A percentile compares a stretch with the other conserved stretches of the same genome.
phyloP scores from a whole-genome alignment of 116 monocot species.

The Posidonia oceanica region DNA sequence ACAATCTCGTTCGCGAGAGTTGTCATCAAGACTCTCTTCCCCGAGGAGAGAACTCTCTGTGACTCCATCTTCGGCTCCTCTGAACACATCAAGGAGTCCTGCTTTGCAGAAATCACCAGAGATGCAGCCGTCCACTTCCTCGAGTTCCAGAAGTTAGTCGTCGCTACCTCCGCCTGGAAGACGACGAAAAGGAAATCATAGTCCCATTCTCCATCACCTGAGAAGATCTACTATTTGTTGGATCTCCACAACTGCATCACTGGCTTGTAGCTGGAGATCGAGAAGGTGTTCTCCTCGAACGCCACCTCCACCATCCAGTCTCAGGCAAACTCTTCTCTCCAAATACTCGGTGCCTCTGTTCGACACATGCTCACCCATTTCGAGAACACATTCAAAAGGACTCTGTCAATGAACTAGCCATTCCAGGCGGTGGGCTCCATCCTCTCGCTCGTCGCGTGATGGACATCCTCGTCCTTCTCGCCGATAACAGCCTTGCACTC shows the following conservation, averaged over 20 bases:
- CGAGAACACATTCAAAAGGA: constrained; percentile 45
- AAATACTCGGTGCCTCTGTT: constrained; percentile 28
- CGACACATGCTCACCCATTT: constrained; percentile 33
- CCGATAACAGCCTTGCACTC: constrained; percentile 31
- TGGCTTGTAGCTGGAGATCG: constrained; percentile 35
- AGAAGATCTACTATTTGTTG: constrained; percentile 20
- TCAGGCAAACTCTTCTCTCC: constrained; percentile 21
- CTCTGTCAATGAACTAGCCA: constrained; percentile 12
- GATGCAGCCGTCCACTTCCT: constrained; percentile 32
- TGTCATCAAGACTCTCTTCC: constrained; percentile 30
- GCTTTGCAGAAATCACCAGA: constrained; percentile 34
- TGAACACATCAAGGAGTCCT: constrained; percentile 33
- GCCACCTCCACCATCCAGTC: constrained; percentile 22
- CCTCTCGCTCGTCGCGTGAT: constrained; percentile 40
- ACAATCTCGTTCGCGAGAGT: constrained; percentile 10
- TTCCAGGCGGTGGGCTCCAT: constrained; percentile 47
- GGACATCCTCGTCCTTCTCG: constrained; percentile 41
- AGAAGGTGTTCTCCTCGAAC: constrained; percentile 29
- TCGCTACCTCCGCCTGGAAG: neutral
- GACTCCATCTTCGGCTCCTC: constrained; percentile 33
- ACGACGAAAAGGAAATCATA: constrained; percentile 30
- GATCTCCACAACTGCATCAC: constrained; percentile 31
- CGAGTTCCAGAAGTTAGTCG: constrained; percentile 33
- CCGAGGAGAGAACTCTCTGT: constrained; percentile 42
- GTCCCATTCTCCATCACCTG: constrained; percentile 39